Percentiles rank a stretch among this genome's conserved stretches.
Conservation (phyloP, 2,329 filamentous ascomycete species). For the Aspergillus novoparasiticus region DNA sequence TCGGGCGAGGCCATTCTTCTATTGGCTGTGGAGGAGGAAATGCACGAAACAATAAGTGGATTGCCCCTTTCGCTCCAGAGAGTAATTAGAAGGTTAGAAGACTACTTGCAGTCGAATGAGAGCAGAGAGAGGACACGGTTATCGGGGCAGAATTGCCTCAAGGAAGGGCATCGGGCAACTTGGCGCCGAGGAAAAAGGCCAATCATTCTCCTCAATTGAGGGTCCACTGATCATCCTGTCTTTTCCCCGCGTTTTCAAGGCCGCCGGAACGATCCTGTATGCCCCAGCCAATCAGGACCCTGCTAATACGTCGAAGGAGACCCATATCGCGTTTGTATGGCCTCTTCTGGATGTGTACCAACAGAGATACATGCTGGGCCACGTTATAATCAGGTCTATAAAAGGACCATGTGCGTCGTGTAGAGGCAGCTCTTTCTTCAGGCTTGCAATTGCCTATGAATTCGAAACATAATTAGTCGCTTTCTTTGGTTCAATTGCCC, state of each 20-base stretch:
- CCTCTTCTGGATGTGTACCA: not conserved
- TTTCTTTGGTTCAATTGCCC: not conserved
- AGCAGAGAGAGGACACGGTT: not conserved
- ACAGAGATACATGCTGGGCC: not conserved
- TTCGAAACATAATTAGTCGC: not conserved
- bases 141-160: not conserved
- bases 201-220: not conserved
- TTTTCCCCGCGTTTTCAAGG: slow-evolving; percentile 1
- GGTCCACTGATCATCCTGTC: not conserved
- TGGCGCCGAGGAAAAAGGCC: not conserved
- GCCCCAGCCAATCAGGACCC: not conserved
- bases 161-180: not conserved
- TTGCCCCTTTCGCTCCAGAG: not conserved
- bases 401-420: not conserved
- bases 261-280: not conserved
- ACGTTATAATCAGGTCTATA: not conserved
- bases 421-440: not conserved
- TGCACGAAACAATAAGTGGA: accelerated
- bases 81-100: not conserved
- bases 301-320: not conserved
- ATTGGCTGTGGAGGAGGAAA: not conserved
- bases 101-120: not conserved
- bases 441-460: not conserved
- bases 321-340: not conserved
- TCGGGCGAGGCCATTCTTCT: not conserved